A percentile compares a stretch with the other conserved stretches of the same genome.
phyloP scores from a whole-genome alignment of 495 filamentous ascomycete genomes.

The Tuber aestivum region DNA sequence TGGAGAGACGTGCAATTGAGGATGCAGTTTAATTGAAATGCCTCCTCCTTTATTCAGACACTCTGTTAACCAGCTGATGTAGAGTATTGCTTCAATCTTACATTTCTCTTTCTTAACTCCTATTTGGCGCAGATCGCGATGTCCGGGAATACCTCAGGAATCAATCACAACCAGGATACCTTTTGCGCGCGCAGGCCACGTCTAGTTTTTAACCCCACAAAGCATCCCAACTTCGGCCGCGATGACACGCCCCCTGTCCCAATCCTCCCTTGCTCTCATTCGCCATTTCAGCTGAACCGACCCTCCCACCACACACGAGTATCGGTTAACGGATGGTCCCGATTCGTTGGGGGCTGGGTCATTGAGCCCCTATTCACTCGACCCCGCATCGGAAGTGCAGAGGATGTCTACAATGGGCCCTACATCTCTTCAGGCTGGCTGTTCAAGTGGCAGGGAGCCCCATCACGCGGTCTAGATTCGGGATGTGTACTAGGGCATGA shows the following conservation, averaged over 20 bases:
- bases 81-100: no score
- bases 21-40: no score
- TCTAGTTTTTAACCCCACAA: not conserved
- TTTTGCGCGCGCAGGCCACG: no score
- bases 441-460: not conserved
- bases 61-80: no score
- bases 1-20: no score
- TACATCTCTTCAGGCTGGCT: not conserved
- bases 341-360: not conserved
- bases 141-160: no score
- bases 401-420: not conserved
- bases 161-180: no score
- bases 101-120: no score
- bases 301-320: not conserved
- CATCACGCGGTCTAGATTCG: no score
- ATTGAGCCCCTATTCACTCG: not conserved
- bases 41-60: no score
- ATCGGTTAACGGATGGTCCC: not conserved
- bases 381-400: not conserved
- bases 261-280: not conserved
- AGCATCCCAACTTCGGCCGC: not conserved
- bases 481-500: no score
- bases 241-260: not conserved
- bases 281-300: not conserved
- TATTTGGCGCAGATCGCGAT: no score